A percentile compares a stretch with the other conserved stretches of the same genome.
phyloP scores from a whole-genome alignment of 2,329 filamentous ascomycete species.

The Aspergillus pseudotamarii region DNA sequence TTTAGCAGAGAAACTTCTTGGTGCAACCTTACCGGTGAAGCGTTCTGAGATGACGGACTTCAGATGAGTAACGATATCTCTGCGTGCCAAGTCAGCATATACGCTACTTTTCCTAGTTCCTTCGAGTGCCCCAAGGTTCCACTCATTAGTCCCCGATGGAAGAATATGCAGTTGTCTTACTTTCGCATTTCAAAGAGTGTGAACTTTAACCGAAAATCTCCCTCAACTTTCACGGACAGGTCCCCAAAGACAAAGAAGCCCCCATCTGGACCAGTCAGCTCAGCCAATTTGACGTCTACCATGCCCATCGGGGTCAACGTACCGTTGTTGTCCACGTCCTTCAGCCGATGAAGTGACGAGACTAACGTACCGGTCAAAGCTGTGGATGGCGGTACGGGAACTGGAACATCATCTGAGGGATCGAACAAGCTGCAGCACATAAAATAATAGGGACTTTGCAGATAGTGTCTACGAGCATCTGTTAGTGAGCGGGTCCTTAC shows the following conservation, averaged over 20 bases:
- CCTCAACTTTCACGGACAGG: constrained; percentile 75
- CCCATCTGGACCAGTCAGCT: constrained; percentile 56
- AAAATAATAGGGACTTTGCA: constrained; percentile 68
- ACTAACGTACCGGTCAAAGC: constrained; percentile 72
- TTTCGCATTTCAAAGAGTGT: constrained; percentile 73
- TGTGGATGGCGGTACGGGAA: constrained; percentile 50
- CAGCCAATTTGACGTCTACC: constrained; percentile 5
- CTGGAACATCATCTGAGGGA: constrained; percentile 50
- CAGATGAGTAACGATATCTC: constrained; percentile 53
- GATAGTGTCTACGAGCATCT: constrained; percentile 53
- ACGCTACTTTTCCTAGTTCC: neutral
- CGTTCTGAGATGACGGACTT: constrained; percentile 62
- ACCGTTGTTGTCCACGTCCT: constrained; percentile 72
- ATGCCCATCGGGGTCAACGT: constrained; percentile 20
- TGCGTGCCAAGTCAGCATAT: constrained; percentile 24
- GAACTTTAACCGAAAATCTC: constrained; percentile 73
- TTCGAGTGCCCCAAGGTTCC: neutral
- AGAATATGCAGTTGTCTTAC: constrained; percentile 39
- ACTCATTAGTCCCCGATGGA: neutral
- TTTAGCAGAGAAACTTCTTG: neutral
- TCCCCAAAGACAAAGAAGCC: constrained; percentile 93
- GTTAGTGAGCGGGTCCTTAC: constrained; percentile 18
- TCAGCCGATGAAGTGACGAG: constrained; percentile 80
- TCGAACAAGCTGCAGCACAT: constrained; percentile 61
- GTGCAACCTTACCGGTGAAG: constrained; percentile 62